phyloP scores from a whole-genome alignment of 2,329 filamentous ascomycete species.

The Trichoderma afroharzianum region DNA sequence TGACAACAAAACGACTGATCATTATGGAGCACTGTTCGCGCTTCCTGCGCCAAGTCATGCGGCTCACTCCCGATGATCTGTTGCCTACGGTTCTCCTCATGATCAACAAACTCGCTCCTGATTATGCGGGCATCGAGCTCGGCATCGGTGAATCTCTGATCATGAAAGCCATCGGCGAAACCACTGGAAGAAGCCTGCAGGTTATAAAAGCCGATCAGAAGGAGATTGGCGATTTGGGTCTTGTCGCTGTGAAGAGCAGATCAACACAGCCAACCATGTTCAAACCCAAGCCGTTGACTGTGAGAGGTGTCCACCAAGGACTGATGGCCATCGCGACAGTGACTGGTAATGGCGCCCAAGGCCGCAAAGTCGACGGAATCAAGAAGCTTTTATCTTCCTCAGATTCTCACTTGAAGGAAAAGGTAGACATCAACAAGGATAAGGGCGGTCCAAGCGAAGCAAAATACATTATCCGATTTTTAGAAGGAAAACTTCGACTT shows the following conservation, averaged over 20 bases:
- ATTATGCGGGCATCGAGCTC: slow-evolving; percentile 93
- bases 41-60: slow-evolving; percentile 90
- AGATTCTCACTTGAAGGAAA: slow-evolving; percentile 68
- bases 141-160: slow-evolving; percentile 98
- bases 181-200: slow-evolving; percentile 79
- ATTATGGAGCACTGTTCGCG: slow-evolving; percentile 86
- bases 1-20: slow-evolving; percentile 85
- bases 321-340: slow-evolving; percentile 85
- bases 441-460: slow-evolving; percentile 93
- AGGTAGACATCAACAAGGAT: slow-evolving; percentile 85
- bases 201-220: slow-evolving; percentile 95
- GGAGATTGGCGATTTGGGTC: slow-evolving; percentile 89
- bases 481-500: slow-evolving; percentile 90
- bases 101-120: slow-evolving; percentile 96
- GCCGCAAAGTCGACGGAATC: slow-evolving; percentile 87
- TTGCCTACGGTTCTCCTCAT: slow-evolving; percentile 87
- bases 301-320: slow-evolving; percentile 81
- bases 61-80: slow-evolving; percentile 82
- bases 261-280: slow-evolving; percentile 98
- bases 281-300: slow-evolving; percentile 86
- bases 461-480: slow-evolving; percentile 87
- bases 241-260: slow-evolving; percentile 93
- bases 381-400: slow-evolving; percentile 94
- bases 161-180: slow-evolving; percentile 97
- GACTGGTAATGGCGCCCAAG: slow-evolving; percentile 81